Conservation (phyloP, 805 yeast species). For the Blastobotrys chiropterorum region DNA sequence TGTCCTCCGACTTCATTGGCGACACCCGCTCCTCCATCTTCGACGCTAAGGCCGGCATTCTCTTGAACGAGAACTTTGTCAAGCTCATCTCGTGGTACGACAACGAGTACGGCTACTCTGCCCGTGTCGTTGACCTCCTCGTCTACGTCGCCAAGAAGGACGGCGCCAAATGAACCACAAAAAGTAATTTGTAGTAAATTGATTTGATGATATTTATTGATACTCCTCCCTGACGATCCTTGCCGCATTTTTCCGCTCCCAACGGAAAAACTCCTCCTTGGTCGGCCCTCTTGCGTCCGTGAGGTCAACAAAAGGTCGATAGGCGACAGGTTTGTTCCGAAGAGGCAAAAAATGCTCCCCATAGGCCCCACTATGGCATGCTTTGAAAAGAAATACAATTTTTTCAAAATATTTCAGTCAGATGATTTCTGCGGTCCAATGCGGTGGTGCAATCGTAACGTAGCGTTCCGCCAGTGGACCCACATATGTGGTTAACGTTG, state of each 20-base stretch:
- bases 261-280: not conserved
- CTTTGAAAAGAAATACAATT: too few species aligned
- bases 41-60: slow-evolving; percentile 87
- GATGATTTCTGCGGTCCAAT: too few species aligned
- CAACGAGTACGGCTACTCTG: slow-evolving; percentile 93
- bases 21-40: slow-evolving; percentile 82
- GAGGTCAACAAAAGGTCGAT: too few species aligned
- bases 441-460: too few species aligned
- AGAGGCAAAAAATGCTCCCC: not conserved
- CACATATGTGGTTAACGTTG: too few species aligned
- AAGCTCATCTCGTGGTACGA: slow-evolving; percentile 94
- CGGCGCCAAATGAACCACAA: slow-evolving; percentile 11
- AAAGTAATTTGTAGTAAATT: not conserved
- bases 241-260: not conserved
- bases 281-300: not conserved
- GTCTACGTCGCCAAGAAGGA: slow-evolving; percentile 60
- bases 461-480: too few species aligned
- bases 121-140: slow-evolving; percentile 89
- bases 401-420: too few species aligned
- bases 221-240: not conserved
- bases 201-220: not conserved
- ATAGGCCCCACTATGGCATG: too few species aligned
- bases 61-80: slow-evolving; percentile 80
- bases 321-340: too few species aligned
- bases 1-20: slow-evolving; percentile 81